Evolutionary conservation across 2,329 filamentous ascomycete genomes (phyloP).

Genomic region (Teratosphaeria destructans): DNA sequence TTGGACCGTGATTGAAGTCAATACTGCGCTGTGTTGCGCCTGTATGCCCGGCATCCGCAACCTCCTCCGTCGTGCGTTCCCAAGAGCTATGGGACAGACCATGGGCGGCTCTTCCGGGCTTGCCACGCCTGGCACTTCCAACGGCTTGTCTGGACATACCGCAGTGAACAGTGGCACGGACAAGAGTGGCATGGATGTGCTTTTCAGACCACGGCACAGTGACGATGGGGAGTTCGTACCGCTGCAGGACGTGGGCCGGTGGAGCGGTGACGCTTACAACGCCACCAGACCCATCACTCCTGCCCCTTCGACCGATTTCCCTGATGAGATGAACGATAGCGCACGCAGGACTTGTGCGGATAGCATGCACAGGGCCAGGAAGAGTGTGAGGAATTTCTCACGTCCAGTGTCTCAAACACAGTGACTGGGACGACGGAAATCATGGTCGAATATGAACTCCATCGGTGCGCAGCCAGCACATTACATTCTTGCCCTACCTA

Average conservation of each 20-base stretch:
- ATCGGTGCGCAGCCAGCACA: background rate
- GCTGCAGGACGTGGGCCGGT: background rate
- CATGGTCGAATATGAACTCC: background rate
- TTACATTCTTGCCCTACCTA: too few relatives aligned
- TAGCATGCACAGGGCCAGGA: background rate
- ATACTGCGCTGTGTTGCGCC: conserved; percentile 7
- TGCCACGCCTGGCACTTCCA: background rate
- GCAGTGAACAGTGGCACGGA: background rate
- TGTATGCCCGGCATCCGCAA: conserved; percentile 7
- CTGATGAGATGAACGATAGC: background rate
- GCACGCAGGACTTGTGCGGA: background rate
- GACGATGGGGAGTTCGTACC: background rate
- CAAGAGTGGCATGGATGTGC: background rate
- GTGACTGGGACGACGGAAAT: background rate
- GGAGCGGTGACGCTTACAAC: background rate
- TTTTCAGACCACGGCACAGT: background rate
- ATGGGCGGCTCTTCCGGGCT: background rate
- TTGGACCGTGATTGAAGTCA: conserved; percentile 4
- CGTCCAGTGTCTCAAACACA: background rate
- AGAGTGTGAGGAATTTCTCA: background rate
- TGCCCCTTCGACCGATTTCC: background rate
- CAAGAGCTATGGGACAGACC: conserved; percentile 3
- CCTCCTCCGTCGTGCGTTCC: conserved; percentile 2
- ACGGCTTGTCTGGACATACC: background rate
- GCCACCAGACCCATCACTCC: background rate